phyloP scores from a whole-genome alignment of 2,329 filamentous ascomycete genomes.

The Geoglossum cookeanum region DNA sequence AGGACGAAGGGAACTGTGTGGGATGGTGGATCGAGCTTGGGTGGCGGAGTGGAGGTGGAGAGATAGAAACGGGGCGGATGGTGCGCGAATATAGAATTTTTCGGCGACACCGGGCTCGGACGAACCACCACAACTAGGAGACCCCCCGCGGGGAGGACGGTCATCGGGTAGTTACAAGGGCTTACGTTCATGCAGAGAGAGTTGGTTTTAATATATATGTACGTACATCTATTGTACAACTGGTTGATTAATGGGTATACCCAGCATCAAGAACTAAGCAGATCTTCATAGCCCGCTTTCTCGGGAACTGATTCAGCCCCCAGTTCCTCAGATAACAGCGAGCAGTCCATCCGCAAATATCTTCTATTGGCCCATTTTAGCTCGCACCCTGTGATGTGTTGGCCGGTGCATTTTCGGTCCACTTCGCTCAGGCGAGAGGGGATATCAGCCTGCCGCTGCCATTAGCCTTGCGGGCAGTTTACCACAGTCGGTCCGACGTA shows the following conservation, averaged over 20 bases:
- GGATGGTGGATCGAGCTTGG: neutral
- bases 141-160: neutral
- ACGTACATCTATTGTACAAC: neutral
- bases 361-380: neutral
- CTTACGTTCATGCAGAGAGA: neutral
- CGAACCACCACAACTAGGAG: neutral
- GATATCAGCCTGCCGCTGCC: slow-evolving; percentile 35
- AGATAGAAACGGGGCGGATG: neutral
- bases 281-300: neutral
- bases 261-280: neutral
- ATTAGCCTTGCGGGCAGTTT: neutral
- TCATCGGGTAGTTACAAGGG: neutral
- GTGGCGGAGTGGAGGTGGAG: neutral
- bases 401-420: neutral
- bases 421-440: slow-evolving; percentile 36
- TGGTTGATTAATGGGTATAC: neutral
- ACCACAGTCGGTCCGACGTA: neutral
- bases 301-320: neutral
- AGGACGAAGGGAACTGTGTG: neutral
- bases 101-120: neutral
- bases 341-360: neutral
- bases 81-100: neutral
- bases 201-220: neutral
- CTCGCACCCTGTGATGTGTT: neutral
- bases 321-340: neutral